Evolutionary conservation across 2,329 filamentous ascomycete species (phyloP).

Genomic region (Diaporthe sp.): DNA sequence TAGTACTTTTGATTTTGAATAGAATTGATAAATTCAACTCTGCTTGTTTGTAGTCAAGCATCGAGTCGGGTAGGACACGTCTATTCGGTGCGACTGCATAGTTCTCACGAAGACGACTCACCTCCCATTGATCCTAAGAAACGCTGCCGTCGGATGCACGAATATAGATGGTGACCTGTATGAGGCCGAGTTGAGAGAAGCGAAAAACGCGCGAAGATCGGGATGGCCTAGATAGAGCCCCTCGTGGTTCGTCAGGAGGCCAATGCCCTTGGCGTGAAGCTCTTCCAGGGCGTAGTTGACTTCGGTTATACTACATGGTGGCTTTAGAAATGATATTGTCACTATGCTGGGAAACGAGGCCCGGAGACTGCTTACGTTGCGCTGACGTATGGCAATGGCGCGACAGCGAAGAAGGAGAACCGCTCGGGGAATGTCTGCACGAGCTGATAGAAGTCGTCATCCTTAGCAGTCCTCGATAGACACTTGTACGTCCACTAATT

Average conservation of each 20-base stretch:
- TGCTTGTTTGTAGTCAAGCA: neutral
- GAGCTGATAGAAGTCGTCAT: neutral
- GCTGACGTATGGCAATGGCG: neutral
- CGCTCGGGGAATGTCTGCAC: neutral
- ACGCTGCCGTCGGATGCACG: neutral
- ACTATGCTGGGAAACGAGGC: neutral
- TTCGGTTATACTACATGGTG: neutral
- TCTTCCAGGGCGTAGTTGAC: neutral
- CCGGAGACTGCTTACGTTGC: neutral
- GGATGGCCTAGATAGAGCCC: neutral
- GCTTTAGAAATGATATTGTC: neutral
- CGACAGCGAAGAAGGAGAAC: neutral
- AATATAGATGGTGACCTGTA: neutral
- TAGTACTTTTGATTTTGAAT: neutral
- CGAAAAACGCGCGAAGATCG: neutral
- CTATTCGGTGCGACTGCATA: too few species aligned
- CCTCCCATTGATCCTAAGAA: neutral
- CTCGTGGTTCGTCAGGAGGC: conserved; percentile 9
- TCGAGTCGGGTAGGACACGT: neutral
- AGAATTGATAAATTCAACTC: neutral
- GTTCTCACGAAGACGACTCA: neutral
- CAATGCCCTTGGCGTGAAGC: neutral
- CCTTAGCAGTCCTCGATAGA: neutral
- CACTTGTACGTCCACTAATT: neutral
- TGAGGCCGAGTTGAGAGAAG: neutral